phyloP scores from a whole-genome alignment of 768 basidiomycete species.

The Hypsizygus marmoreus region DNA sequence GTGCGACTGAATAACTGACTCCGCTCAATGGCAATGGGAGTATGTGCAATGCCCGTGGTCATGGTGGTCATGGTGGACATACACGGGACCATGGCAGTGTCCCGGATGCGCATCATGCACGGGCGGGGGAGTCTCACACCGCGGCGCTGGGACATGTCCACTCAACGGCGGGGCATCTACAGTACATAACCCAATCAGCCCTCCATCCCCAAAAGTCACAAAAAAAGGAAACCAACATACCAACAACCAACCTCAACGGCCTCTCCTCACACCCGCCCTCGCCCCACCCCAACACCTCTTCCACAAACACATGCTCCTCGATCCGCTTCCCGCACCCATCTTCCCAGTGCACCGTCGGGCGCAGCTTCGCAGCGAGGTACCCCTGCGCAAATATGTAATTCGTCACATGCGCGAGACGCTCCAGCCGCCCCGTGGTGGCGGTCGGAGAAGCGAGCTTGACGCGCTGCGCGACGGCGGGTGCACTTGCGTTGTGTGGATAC shows the following conservation, averaged over 20 bases:
- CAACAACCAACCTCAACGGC: slow-evolving; percentile 38
- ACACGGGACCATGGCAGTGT: not conserved
- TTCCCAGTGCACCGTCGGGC: slow-evolving; percentile 44
- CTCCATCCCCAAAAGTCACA: slow-evolving; percentile 18
- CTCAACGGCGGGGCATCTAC: slow-evolving; percentile 6
- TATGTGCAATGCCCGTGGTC: slow-evolving; percentile 8
- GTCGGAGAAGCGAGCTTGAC: slow-evolving; percentile 36
- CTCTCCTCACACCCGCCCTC: slow-evolving; percentile 36
- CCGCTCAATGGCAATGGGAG: slow-evolving; percentile 6
- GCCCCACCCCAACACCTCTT: slow-evolving; percentile 30
- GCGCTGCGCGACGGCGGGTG: slow-evolving; percentile 41
- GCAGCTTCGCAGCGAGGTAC: slow-evolving; percentile 35
- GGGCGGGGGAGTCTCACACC: not conserved
- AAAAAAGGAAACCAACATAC: slow-evolving; percentile 21
- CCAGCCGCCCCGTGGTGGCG: slow-evolving; percentile 26
- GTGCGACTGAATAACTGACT: too few relatives aligned
- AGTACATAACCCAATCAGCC: not conserved
- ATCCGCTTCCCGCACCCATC: slow-evolving; percentile 35
- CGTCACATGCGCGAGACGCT: slow-evolving; percentile 46
- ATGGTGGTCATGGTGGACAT: slow-evolving; percentile 3
- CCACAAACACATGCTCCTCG: slow-evolving; percentile 24
- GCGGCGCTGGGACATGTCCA: slow-evolving; percentile 6
- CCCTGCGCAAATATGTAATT: slow-evolving; percentile 47
- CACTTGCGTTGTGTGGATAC: slow-evolving; percentile 33
- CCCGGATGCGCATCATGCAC: slow-evolving; percentile 1